Evolutionary conservation across 2,329 filamentous ascomycete genomes (phyloP), one percentile per base, ranked within the genome.

Genomic region (Exophiala sp.): DNA sequence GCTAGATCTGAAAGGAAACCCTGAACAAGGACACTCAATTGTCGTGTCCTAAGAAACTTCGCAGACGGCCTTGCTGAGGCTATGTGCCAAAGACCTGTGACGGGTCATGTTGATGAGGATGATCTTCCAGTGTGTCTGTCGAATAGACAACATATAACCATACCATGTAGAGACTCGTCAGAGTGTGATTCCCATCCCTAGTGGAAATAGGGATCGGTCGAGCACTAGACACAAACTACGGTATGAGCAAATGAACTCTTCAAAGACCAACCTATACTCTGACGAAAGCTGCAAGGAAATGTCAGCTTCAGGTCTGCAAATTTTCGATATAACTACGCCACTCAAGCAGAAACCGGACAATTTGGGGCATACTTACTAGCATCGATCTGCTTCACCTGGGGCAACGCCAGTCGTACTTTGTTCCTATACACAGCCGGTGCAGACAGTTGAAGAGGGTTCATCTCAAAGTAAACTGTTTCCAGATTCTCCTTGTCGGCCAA

Each of bases 391-490:
- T 82, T 82, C 48, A 99, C 76, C 70, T 94, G 87, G 53, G 94
- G 94, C 71, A 99, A 72, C 33, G 91, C 88, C 69, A 99, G 73
- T 55, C 87, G 81, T 40, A 99, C 84, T 74, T 99, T 99, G 74
- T 96, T 97, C 66, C 94, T 79, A 72, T 99, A 99, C 57, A 96
- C 73, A 1, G 89, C 88, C n/a, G 88, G 88, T 3, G 82, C 83
- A 50, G 80, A 81, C 57, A 84, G 78, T 74, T 99, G 94, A 63
- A 99, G 71, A 21, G 91, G 92, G 65, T 95, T 96, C 1, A 91
- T 91, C 69, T 99, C 94, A 62, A 99, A 95, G 69, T 99, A 99
- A 9, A 99, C 92, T 1, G 94, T 96, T 56, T 86, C 84, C 63
- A 97, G 72, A 35, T 85, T 75, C 67, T 88, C 77, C 75, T 96